A percentile compares a stretch with the other conserved stretches of the same genome.
Evolutionary conservation across 1,284 basidiomycete species (phyloP).

Genomic region (Ceratorhiza oryzae-sativae): DNA sequence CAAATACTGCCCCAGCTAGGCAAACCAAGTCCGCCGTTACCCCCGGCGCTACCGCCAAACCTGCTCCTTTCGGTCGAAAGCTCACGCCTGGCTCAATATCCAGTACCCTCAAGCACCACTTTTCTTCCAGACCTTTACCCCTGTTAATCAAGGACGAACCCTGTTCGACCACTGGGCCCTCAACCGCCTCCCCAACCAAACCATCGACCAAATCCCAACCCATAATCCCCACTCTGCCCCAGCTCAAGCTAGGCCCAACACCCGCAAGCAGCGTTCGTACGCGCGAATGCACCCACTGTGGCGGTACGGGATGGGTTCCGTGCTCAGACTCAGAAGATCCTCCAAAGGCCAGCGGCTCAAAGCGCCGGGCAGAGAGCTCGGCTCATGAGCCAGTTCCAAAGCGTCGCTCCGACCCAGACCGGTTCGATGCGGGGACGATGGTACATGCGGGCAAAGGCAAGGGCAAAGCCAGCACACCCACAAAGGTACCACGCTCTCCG

Average conservation of each 20-base stretch:
- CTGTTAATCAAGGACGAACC: not conserved
- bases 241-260: not conserved
- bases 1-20: not conserved
- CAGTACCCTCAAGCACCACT: not conserved
- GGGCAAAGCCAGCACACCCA: not conserved
- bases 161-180: not conserved
- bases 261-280: not conserved
- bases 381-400: not conserved
- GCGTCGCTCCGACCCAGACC: not conserved
- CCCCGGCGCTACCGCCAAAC: not conserved
- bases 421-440: not conserved
- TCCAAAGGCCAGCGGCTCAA: not conserved
- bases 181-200: not conserved
- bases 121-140: not conserved
- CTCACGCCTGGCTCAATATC: not conserved
- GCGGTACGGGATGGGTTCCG: not conserved
- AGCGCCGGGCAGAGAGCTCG: not conserved
- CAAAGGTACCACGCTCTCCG: not conserved
- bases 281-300: not conserved
- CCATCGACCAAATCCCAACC: not conserved
- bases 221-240: not conserved
- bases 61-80: not conserved
- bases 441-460: not conserved
- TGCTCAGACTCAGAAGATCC: not conserved
- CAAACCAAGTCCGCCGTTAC: not conserved